Conservation (phyloP, 192 early-diverging fungal genomes). For the Entophlyctis luteolus region DNA sequence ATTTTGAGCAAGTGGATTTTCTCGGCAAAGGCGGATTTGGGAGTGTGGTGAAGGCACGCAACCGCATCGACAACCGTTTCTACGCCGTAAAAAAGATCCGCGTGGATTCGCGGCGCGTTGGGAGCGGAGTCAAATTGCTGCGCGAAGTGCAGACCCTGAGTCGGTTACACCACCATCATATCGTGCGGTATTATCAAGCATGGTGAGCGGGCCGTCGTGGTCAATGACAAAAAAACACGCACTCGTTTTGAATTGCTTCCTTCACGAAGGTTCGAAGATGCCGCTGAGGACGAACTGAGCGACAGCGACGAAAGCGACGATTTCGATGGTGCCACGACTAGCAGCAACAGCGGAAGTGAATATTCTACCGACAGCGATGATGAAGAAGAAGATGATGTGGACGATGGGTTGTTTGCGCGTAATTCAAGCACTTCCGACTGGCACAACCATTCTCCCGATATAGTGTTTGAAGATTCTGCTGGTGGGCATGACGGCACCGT, state of each 20-base stretch:
- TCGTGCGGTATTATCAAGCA: constrained; percentile 53
- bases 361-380: constrained; percentile 45
- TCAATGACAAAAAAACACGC: too few species aligned
- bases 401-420: not conserved
- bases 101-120: constrained; percentile 72
- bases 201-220: not conserved
- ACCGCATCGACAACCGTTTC: constrained; percentile 62
- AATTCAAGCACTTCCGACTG: constrained; percentile 8
- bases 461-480: constrained; percentile 28
- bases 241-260: constrained; percentile 64
- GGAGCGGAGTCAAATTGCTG: constrained; percentile 76
- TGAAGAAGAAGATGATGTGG: constrained; percentile 32
- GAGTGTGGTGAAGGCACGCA: constrained; percentile 89
- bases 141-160: constrained; percentile 89
- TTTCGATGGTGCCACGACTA: constrained; percentile 26
- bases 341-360: constrained; percentile 31
- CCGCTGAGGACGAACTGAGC: constrained; percentile 8
- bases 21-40: constrained; percentile 76
- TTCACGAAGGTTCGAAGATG: constrained; percentile 81
- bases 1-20: constrained; percentile 52
- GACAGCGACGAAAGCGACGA: constrained; percentile 30
- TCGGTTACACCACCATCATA: constrained; percentile 81
- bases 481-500: not conserved
- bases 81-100: constrained; percentile 93
- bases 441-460: constrained; percentile 30